A percentile compares a stretch with the other conserved stretches of the same genome.
Conservation (phyloP, 2,329 filamentous ascomycete genomes). For the Exserohilum rostratum region DNA sequence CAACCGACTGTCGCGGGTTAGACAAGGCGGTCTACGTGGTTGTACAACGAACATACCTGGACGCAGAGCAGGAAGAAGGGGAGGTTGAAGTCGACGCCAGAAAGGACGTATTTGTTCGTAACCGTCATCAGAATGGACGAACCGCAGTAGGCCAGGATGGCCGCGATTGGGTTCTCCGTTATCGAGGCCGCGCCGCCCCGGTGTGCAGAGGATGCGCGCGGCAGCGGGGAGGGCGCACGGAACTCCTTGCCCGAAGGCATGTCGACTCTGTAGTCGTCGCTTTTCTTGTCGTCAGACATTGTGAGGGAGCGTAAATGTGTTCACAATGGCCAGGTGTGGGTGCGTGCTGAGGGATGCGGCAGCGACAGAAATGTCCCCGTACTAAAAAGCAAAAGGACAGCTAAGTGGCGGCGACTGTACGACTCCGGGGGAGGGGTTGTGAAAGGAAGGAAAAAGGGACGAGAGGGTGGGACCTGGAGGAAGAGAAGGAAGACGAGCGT, state of each 20-base stretch:
- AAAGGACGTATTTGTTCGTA: conserved; percentile 99
- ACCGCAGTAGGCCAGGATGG: conserved; percentile 88
- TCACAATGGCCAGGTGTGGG: conserved; percentile 8
- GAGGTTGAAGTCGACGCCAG: conserved; percentile 87
- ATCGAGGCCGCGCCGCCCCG: conserved; percentile 46
- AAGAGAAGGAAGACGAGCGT: conserved; percentile 27
- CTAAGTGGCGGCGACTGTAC: conserved; percentile 13
- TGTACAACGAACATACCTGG: conserved; percentile 69
- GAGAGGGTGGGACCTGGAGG: conserved; percentile 20
- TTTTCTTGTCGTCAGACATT: conserved; percentile 91
- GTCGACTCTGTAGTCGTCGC: conserved; percentile 75
- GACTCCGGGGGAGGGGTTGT: conserved; percentile 3
- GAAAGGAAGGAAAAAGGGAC: conserved; percentile 24
- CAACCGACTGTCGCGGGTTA: conserved; percentile 69
- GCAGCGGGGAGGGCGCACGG: conserved; percentile 55
- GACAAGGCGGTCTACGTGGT: not conserved
- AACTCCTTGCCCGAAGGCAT: conserved; percentile 58
- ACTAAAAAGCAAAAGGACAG: conserved; percentile 21
- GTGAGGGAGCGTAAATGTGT: conserved; percentile 29
- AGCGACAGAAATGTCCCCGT: conserved; percentile 23
- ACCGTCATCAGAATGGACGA: conserved; percentile 99
- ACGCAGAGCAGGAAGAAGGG: conserved; percentile 94
- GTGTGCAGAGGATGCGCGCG: conserved; percentile 42
- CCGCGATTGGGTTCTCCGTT: conserved; percentile 77
- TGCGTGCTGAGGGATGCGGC: conserved; percentile 10